Percentiles rank a stretch among this genome's conserved stretches.
Evolutionary conservation across 331 rosid genomes (phyloP).

Genomic region (Malus hybrid): DNA sequence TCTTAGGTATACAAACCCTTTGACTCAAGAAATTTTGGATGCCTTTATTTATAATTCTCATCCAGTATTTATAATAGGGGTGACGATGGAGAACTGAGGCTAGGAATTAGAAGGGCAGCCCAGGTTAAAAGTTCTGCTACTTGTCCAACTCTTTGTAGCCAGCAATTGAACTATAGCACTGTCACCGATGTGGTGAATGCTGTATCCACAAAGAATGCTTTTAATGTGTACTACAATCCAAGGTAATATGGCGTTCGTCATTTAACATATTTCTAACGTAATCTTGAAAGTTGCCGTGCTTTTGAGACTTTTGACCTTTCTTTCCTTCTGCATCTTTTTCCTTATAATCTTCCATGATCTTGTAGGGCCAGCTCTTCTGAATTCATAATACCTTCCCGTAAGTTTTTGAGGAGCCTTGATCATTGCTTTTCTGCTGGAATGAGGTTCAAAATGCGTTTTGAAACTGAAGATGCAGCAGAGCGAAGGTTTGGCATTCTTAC

Average conservation of each 20-base stretch:
- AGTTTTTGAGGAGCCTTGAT: constrained; percentile 60
- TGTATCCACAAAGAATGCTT: constrained; percentile 43
- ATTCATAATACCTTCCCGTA: constrained; percentile 61
- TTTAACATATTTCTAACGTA: neutral
- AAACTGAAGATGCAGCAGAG: constrained; percentile 85
- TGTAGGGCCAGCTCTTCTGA: constrained; percentile 72
- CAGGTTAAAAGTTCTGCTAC: constrained; percentile 59
- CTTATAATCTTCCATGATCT: neutral
- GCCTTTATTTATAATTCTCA: neutral
- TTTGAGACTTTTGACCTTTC: neutral
- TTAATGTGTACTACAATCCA: constrained; percentile 75
- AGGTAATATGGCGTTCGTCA: constrained; percentile 40
- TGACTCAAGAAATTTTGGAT: neutral
- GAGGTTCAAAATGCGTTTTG: constrained; percentile 89
- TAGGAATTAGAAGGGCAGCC: constrained; percentile 85
- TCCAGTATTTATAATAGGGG: constrained; percentile 44
- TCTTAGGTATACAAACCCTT: constrained; percentile 50
- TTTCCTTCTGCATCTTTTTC: neutral
- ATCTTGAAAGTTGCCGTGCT: neutral
- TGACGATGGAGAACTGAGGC: constrained; percentile 79
- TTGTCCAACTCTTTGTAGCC: constrained; percentile 41
- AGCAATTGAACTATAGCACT: constrained; percentile 42
- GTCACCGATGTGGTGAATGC: constrained; percentile 64
- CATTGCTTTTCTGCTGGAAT: constrained; percentile 68
- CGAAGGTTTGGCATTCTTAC: constrained; percentile 47